Base-by-base conservation (phyloP, 371 early-diverging fungal species). In the Apophysomyces sp. region DNA sequence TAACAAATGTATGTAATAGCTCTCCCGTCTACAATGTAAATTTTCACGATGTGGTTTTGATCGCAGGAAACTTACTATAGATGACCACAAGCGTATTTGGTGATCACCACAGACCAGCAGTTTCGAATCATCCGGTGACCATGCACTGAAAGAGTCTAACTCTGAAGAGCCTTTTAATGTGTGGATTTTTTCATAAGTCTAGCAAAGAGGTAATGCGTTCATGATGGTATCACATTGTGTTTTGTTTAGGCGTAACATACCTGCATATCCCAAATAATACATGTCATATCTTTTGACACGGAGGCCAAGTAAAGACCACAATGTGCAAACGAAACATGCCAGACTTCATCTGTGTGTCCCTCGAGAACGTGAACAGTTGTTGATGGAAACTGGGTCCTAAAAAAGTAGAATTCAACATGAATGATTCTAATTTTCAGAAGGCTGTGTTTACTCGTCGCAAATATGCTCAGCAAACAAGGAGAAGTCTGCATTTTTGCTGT, bases 281-380 rank as follows among this genome's bases (percentile, higher is more conserved):
- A 86, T 13, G 89, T 88, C 32, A 80, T 80, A 74, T 98, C 98
- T 66, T 89, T 90, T 21, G 96, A 94, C 1, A 92, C 93, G 0
- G 97, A 95, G 4, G 97, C 98, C 16, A 98, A 74, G 62, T 85
- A 89, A 28, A 72, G 74, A 16, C 98, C 98, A 64, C 88, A 80
- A 39, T 92, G 89, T 4, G 97, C 96, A 68, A 97, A 97, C 2
- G 89, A 80, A 36, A 97, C 76, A 66, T 91, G 92, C 99, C 99
- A 98, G 0, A 98, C 96, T 72, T 98, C 98, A 69, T 97, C 95
- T 2, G 73, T 68, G 67, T 98, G 99, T 8, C 88, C 92, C 18
- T 77, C 75, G 6, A 97, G 73, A 2, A 88, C 75, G 40, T 87
- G 84, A 8, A 82, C 82, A 0, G 89, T 86, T 3, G 61, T 52